Conservation (phyloP, 257 asterid genomes). For the Lantana camara region DNA sequence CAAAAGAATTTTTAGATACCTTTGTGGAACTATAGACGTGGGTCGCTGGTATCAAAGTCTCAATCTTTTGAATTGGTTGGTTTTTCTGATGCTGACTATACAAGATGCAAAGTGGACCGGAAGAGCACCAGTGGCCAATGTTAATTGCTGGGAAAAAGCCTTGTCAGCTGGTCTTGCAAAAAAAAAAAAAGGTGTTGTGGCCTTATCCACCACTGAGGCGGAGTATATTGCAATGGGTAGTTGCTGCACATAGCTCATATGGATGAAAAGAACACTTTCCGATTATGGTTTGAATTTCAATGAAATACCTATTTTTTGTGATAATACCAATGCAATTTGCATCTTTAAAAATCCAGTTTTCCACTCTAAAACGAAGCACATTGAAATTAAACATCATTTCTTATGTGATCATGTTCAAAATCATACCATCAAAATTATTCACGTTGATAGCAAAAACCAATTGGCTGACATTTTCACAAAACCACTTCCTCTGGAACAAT, state of each 20-base stretch:
- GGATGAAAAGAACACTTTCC: too few species aligned
- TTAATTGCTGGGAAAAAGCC: background rate
- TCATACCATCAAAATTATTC: too few species aligned
- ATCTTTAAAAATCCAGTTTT: background rate
- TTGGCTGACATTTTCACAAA: too few species aligned
- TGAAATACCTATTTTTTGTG: too few species aligned
- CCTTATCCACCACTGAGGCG: too few species aligned
- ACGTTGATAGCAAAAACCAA: too few species aligned
- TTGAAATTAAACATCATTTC: background rate
- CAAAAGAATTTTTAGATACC: background rate
- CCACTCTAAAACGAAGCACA: too few species aligned
- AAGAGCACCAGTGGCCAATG: background rate
- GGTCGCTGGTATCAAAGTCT: background rate
- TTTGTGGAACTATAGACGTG: background rate
- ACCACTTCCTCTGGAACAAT: too few species aligned
- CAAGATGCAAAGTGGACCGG: background rate
- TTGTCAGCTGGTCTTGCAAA: background rate
- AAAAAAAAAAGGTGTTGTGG: background rate
- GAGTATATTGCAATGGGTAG: too few species aligned
- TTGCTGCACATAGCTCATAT: too few species aligned
- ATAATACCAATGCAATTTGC: too few species aligned
- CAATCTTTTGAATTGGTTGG: background rate
- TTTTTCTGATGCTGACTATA: background rate
- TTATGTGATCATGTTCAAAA: background rate
- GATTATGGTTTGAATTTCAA: too few species aligned